Evolutionary conservation across 108 stramenopile genomes (phyloP).

Genomic region (Nitzschia palea): DNA sequence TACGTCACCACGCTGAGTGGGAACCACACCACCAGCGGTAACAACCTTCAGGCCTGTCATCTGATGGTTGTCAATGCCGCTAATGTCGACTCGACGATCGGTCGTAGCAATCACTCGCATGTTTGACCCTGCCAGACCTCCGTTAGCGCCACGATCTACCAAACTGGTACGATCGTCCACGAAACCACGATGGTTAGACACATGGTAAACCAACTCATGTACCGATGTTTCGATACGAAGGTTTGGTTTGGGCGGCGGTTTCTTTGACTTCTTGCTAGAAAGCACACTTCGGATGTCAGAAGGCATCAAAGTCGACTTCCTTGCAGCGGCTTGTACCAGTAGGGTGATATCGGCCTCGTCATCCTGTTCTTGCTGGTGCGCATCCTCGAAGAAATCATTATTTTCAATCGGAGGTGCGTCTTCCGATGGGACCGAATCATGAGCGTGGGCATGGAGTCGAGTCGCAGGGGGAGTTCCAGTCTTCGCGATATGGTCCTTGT

Average conservation of each 20-base stretch:
- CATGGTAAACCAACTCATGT: too few species aligned
- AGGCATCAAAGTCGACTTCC: not conserved
- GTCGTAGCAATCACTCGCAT: too few species aligned
- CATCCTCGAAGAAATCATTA: too few species aligned
- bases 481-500: not conserved
- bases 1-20: slow-evolving; percentile 12
- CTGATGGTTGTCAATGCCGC: slow-evolving; percentile 37
- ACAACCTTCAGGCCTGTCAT: slow-evolving; percentile 13
- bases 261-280: too few species aligned
- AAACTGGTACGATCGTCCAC: not conserved
- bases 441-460: too few species aligned
- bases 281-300: slow-evolving; percentile 1
- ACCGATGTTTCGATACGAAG: not conserved
- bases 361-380: too few species aligned
- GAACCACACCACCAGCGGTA: slow-evolving; percentile 19
- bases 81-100: slow-evolving; percentile 16
- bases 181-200: not conserved
- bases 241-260: too few species aligned
- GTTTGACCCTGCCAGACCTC: slow-evolving; percentile 21
- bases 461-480: not conserved
- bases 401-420: too few species aligned
- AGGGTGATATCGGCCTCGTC: too few species aligned
- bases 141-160: slow-evolving; percentile 42
- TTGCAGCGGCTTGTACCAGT: not conserved
- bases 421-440: too few species aligned